Conservation (phyloP, 2,329 filamentous ascomycete genomes). For the Curvularia hawaiiensis region DNA sequence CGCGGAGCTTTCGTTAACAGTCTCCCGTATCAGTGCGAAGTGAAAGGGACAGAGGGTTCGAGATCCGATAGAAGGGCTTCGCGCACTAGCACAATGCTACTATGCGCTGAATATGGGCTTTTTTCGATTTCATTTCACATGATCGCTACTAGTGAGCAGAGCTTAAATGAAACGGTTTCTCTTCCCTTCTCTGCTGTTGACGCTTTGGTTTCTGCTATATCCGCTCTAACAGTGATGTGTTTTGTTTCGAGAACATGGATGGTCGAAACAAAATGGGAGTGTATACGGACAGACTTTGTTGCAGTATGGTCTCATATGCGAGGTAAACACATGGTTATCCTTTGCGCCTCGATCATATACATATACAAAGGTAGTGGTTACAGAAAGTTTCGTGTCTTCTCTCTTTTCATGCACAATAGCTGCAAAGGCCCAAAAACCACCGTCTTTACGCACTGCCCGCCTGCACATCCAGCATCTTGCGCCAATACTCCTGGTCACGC, state of each 20-base stretch:
- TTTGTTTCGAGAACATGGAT: not conserved
- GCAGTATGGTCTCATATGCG: not conserved
- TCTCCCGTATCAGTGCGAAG: constrained; percentile 5
- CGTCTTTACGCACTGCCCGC: constrained; percentile 7
- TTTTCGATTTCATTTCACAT: not conserved
- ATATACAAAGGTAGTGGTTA: constrained; percentile 21
- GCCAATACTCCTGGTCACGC: constrained; percentile 32
- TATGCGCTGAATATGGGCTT: constrained; percentile 8
- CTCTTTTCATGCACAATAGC: not conserved
- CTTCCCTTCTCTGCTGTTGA: not conserved
- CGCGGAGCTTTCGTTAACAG: constrained; percentile 1
- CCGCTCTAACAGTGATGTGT: not conserved
- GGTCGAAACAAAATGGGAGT: not conserved
- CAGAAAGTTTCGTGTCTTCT: constrained; percentile 7
- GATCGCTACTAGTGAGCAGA: constrained; percentile 7
- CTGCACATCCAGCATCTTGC: constrained; percentile 26
- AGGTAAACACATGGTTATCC: constrained; percentile 1
- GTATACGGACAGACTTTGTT: not conserved
- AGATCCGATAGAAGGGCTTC: constrained; percentile 5
- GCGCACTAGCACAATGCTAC: constrained; percentile 9
- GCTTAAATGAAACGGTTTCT: constrained; percentile 5
- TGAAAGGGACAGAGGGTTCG: not conserved
- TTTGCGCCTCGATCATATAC: constrained; percentile 6
- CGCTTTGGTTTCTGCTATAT: not conserved
- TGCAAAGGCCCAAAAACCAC: not conserved